Evolutionary conservation across 192 early-diverging fungal genomes (phyloP), one percentile per base, ranked within the genome.

Genomic region (Radiomyces spectabilis): DNA sequence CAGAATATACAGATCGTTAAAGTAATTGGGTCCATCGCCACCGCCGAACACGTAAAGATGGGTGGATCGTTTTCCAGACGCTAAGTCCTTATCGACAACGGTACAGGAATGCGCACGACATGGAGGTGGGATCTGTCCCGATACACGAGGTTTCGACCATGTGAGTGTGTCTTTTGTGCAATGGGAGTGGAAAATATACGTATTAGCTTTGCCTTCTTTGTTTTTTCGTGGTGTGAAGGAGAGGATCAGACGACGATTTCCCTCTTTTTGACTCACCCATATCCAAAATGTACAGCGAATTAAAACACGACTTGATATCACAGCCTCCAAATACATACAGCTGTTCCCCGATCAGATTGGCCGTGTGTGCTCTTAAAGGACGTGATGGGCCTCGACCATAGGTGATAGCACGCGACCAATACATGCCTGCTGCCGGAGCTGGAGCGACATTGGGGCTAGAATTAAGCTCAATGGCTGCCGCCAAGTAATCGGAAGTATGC

Each of bases 301-400:
- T 83, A 59, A 78, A 94, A 57, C 88, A 92, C 24, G 68, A 75
- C 13, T 63, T 66, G 31, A 79, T 76, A 75, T 94, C 86, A 63
- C 87, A 90, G 9, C 92, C 92, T 41, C 89, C 92, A 79, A 94
- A 94, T 37, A 94, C 79, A 59, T 82, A 92, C 18, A 92, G 66
- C 18, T 77, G 71, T 31, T 85, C 84, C 2, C 84, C 85, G 10
- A 94, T 80, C 5, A 85, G 62, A 24, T 80, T 92, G 32, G 84
- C 79, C 0, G 89, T 84, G 50, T 94, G 92, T 13, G 88, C 87
- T 48, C 92, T 78, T 41, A 94, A 60, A 15, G 81, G 69, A 34
- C 79, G 52, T 15, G 65, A 73, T 12, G 89, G 84, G 12, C 63
- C 57, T 55, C 68, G 63, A 13, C 85, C 85, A 66, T 81, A 78